Base-by-base conservation (phyloP, 2,329 filamentous ascomycete species). In the Paraconiothyrium brasiliense region DNA sequence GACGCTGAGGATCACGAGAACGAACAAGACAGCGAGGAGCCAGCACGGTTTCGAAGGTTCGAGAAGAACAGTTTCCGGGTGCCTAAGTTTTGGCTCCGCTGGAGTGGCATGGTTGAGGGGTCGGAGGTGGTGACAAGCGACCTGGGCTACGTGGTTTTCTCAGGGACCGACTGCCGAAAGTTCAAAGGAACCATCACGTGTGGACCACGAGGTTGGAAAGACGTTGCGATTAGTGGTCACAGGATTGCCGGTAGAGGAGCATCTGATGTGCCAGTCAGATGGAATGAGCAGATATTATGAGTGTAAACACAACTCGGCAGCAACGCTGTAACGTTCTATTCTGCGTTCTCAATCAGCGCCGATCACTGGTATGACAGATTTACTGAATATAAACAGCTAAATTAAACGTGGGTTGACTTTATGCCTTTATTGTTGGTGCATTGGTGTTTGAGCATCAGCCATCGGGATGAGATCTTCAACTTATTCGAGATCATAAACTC, bases 51-150 rank as follows among this genome's bases (percentile, higher is more conserved):
- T 60, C 47, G 61, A 39, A 69, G 62, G 0, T 72, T 72, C 30
- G 70, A 72, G 22, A 72, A 71, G 52, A 72, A 72, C 55, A 69
- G 66, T 48, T 71, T 72, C 52, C 67, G 70, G n/a, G 54, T 61
- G 4, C 70, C 70, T 27, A 72, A 71, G 34, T 72, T 72, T 50
- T 72, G 70, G 70, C 59, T 72, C 9, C 60, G 61, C n/a, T 72
- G 69, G 69, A 70, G 62, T 49, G 69, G 69, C 46, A n/a, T 27
- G 14, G 35, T 11, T 54, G 44, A 59, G 14, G 57, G 41, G 4
- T 14, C 41, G 11, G 44, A 24, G 34, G 41, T 27, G 4, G 24
- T 27, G 30, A 62, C 61, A n/a, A 62, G 58, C 4, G 70, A 67
- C 1, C 16, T 69, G 14, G 70, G 70, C 2, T 72, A 72, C 22